Percentiles rank a stretch among this genome's conserved stretches.
Evolutionary conservation across 495 filamentous ascomycete genomes (phyloP).

Genomic region (Daldinia caldariorum): DNA sequence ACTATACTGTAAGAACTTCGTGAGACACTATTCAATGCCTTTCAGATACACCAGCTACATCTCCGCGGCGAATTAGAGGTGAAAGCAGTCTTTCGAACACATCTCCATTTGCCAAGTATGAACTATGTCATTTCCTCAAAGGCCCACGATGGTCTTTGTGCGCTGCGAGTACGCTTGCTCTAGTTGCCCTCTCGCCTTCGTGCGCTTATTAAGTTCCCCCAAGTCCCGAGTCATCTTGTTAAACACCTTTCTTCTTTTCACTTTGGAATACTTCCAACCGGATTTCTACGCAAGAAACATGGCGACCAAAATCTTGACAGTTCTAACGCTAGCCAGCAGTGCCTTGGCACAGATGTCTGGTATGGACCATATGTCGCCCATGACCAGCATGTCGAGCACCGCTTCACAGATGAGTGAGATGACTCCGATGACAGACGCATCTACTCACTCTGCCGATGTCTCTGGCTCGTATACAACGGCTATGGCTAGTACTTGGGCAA

Average conservation of each 20-base stretch:
- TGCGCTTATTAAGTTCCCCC: not conserved
- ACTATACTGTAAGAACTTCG: not conserved
- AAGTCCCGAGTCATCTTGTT: not conserved
- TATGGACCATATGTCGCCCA: constrained; percentile 12
- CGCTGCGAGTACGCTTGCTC: constrained; percentile 9
- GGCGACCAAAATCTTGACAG: constrained; percentile 24
- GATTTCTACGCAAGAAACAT: constrained; percentile 24
- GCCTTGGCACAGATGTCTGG: constrained; percentile 36
- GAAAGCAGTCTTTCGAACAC: constrained; percentile 13
- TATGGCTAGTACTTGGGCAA: constrained; percentile 7
- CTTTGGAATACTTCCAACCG: not conserved
- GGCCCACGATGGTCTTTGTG: constrained; percentile 27
- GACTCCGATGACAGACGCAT: not conserved
- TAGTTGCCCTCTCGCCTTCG: not conserved
- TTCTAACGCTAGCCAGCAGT: constrained; percentile 32
- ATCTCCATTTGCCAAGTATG: constrained; percentile 10
- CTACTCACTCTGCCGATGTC: not conserved
- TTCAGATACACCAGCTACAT: constrained; percentile 11
- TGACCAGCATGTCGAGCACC: constrained; percentile 6
- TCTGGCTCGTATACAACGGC: constrained; percentile 12
- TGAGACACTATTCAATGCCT: not conserved
- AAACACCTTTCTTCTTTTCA: too few species aligned
- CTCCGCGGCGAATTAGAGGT: constrained; percentile 19
- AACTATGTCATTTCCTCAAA: constrained; percentile 37
- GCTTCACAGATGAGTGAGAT: constrained; percentile 10